Evolutionary conservation across 2,329 filamentous ascomycete species (phyloP), one percentile per base, ranked within the genome.

Genomic region (Plenodomus biglobosus): DNA sequence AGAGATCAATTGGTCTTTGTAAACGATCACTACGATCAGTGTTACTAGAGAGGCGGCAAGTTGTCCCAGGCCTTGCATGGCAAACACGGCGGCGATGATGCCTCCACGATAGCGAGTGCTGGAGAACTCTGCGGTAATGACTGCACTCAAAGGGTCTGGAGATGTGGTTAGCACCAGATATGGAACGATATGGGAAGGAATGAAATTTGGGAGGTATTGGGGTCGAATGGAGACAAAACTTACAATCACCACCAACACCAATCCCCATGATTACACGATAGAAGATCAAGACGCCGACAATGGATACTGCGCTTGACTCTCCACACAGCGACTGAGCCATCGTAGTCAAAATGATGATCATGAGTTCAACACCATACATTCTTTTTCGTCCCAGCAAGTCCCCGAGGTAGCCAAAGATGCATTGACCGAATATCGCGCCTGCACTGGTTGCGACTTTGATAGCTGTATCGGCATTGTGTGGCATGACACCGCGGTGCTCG

Each of bases 81-180:
- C 87, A 64, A 94, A 94, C 44, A 94, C 89, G 15, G 87, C 80
- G 27, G 84, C 87, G 85, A 95, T 92, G 86, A 94, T 94, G 56
- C 88, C 88, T 58, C 88, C 89, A 71, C 89, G 78, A 85, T 88
- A 92, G 72, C 87, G 90, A 44, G 88, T 92, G 3, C 87, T 92
- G 10, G 89, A 88, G 64, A 94, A 94, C 77, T 94, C 89, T 4
- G 89, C 90, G 5, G 89, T 92, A 62, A 94, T 94, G 56, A 92
- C 87, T 18, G 86, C 87, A 40, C 85, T 90, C 8, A 95, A 77
- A 5, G 90, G 89, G 66, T 92, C 56, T 59, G 34, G 20, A 20
- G 10, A 7, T 21, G 11, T 38, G 1, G 44, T 55, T n/a, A 57
- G 48, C 21, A 92, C 22, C 22, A 24, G 10, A 24, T 5, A 24